Evolutionary conservation across 805 yeast species (phyloP), one percentile per base, ranked within the genome.

Genomic region (Babjeviella inositovora): DNA sequence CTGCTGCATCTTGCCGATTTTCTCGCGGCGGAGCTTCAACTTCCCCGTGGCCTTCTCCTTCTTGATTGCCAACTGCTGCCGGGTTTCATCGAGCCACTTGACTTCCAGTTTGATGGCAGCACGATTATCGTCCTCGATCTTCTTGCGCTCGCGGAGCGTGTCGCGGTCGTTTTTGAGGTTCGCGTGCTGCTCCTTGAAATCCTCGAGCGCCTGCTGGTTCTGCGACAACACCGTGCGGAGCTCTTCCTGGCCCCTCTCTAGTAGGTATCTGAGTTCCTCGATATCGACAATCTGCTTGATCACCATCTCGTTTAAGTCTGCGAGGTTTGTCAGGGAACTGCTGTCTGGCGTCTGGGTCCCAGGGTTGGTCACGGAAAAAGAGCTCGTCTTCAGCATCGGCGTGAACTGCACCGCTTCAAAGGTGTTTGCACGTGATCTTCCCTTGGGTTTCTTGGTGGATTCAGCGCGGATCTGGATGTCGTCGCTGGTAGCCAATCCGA

Each of bases 231-330:
- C 34, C 6, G 45, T 33, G 22, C 50, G 46, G 9, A 54, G 41
- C 14, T 56, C 61, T 14, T 53, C 61, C 20, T 57, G 49, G 2
- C 57, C 55, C 5, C 50, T 37, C 31, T 56, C 63, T 13, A 57
- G 33, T 19, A 50, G 35, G 28, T 47, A 55, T 27, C 58, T 47
- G 17, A 58, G 31, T 29, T 56, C 62, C 27, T 51, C 58, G 18
- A 56, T 51, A 34, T 57, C 59, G 6, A 38, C 43, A 28, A 39
- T 53, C 32, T 15, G 23, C 32, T 30, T 19, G 34, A 23, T 33
- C 39, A 22, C 31, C n/a, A n/a, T n/a, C n/a, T n/a, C n/a, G n/a
- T n/a, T n/a, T n/a, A n/a, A n/a, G n/a, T n/a, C n/a, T n/a, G n/a
- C 39, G 10, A 32, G 37, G 8, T 28, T 19, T 13, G 26, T 22